Conservation (phyloP, 257 asterid genomes). For the Primulina eburnea region DNA sequence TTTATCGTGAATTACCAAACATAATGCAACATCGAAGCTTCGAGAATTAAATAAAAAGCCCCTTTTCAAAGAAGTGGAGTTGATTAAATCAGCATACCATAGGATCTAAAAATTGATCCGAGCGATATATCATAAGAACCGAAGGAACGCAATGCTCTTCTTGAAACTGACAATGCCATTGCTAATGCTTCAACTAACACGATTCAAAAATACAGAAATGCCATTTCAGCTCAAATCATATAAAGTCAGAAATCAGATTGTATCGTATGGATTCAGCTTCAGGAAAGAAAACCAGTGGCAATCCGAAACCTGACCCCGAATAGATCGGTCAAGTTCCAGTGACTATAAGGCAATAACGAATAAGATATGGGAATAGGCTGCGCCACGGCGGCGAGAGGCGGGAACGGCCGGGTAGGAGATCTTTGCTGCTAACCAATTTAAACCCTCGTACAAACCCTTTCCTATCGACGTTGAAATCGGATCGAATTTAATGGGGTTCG, state of each 20-base stretch:
- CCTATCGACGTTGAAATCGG: neutral
- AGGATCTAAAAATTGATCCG: slow-evolving; percentile 1
- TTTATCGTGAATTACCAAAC: neutral
- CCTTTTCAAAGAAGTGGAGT: neutral
- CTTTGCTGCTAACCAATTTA: neutral
- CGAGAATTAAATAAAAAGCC: neutral
- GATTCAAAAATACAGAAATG: slow-evolving; percentile 2
- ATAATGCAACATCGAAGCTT: neutral
- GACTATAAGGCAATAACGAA: no score
- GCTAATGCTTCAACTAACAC: slow-evolving; percentile 10
- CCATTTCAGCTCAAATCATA: slow-evolving; percentile 14
- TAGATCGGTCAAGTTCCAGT: neutral
- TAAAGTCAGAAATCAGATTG: neutral
- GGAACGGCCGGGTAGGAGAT: no score
- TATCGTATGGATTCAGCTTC: neutral
- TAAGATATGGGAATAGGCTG: no score
- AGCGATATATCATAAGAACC: slow-evolving; percentile 21
- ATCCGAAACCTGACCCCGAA: neutral
- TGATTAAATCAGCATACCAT: slow-evolving; percentile 21
- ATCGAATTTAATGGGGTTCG: neutral
- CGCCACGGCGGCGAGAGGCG: no score
- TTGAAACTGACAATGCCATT: slow-evolving; percentile 30
- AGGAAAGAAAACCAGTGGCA: neutral
- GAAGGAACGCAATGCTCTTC: slow-evolving; percentile 23
- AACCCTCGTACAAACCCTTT: neutral